These are phyloP conservation scores for Boletus sensibilis DNA, from an alignment of 768 basidiomycete species.

Conservation along the genomic window DNA sequence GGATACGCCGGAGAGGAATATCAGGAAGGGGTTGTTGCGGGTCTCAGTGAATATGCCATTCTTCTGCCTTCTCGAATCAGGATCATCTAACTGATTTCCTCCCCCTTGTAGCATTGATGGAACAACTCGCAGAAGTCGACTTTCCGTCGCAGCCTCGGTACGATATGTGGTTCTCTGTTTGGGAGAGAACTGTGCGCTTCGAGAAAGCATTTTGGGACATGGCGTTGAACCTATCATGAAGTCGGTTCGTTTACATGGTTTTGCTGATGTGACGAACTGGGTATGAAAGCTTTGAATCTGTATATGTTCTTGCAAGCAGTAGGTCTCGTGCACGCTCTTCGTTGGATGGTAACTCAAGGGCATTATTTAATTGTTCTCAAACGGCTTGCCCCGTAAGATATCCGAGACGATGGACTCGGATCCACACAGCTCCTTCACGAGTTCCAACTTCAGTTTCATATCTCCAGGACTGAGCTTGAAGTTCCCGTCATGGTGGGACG, in stretches of 20 bases:
- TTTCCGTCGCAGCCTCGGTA: not conserved
- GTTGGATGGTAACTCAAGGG: not conserved
- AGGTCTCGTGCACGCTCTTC: not conserved
- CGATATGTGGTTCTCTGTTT: constrained; percentile 3
- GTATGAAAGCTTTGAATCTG: not conserved
- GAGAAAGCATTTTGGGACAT: constrained; percentile 10
- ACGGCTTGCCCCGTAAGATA: too few relatives aligned
- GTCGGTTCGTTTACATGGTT: not conserved
- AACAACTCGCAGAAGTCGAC: not conserved
- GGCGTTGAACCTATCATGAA: constrained; percentile 1
- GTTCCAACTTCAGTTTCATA: not conserved
- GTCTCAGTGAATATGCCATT: not conserved
- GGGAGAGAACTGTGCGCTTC: constrained; percentile 2
- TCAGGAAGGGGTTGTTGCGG: not conserved
- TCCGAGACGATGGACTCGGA: too few relatives aligned
- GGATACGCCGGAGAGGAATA: not conserved
- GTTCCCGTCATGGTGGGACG: not conserved
- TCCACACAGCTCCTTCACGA: too few relatives aligned
- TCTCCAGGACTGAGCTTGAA: not conserved
- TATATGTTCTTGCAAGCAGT: not conserved
- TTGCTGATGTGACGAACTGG: too few relatives aligned
- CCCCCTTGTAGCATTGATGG: not conserved
- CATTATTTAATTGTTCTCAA: too few relatives aligned
- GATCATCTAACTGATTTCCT: not conserved
- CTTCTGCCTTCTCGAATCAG: not conserved